Evolutionary conservation across 768 basidiomycete species (phyloP).

Genomic region (Cyclocybe cylindracea): DNA sequence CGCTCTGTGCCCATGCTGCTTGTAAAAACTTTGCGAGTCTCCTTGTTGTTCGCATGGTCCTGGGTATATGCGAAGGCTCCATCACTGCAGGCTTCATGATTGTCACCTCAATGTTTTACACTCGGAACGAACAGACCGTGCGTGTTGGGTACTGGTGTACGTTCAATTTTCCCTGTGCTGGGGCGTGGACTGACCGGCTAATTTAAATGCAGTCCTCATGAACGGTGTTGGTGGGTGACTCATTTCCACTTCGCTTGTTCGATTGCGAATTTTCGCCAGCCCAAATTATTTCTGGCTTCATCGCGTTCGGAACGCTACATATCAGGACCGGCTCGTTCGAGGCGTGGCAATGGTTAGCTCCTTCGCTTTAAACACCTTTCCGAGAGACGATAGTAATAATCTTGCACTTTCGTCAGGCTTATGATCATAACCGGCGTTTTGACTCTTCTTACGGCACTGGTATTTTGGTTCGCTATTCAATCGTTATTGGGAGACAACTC

Average conservation of each 20-base stretch:
- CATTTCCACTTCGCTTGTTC: background rate
- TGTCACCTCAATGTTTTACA: constrained; percentile 79
- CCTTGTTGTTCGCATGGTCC: constrained; percentile 60
- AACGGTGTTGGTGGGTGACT: constrained; percentile 59
- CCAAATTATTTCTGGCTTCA: constrained; percentile 70
- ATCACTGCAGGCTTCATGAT: constrained; percentile 80
- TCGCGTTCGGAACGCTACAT: constrained; percentile 65
- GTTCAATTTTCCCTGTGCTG: constrained; percentile 20
- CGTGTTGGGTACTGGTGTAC: constrained; percentile 79
- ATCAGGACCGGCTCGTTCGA: constrained; percentile 56
- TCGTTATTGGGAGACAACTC: background rate
- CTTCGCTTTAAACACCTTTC: background rate
- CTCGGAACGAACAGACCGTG: constrained; percentile 65
- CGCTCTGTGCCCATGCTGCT: constrained; percentile 63
- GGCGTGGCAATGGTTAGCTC: constrained; percentile 68
- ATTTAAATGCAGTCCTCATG: constrained; percentile 53
- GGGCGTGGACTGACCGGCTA: background rate
- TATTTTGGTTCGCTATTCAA: constrained; percentile 52
- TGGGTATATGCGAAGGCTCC: constrained; percentile 73
- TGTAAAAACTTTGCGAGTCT: constrained; percentile 70
- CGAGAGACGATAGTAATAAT: background rate
- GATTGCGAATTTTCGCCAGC: constrained; percentile 35
- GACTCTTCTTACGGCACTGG: constrained; percentile 51
- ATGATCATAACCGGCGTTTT: constrained; percentile 70
- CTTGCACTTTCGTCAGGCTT: constrained; percentile 37